A percentile compares a stretch with the other conserved stretches of the same genome.
Evolutionary conservation across 768 basidiomycete species (phyloP).

Genomic region (Serpula lacrymans): DNA sequence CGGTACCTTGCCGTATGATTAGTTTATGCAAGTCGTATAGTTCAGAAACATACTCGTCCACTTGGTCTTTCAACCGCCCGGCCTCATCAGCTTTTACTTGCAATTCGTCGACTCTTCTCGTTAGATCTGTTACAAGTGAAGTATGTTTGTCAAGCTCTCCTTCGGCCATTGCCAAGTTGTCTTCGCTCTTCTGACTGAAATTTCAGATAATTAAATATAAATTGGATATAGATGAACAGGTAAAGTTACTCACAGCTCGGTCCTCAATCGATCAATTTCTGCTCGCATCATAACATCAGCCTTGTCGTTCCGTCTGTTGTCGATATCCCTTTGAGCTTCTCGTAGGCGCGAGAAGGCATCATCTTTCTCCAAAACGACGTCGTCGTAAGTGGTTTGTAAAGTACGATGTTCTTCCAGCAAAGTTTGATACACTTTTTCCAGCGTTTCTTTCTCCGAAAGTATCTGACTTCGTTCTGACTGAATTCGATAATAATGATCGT

Average conservation of each 20-base stretch:
- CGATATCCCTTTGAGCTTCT: constrained; percentile 56
- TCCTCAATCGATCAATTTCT: constrained; percentile 78
- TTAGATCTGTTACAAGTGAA: constrained; percentile 63
- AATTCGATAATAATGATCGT: constrained; percentile 85
- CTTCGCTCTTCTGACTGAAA: constrained; percentile 88
- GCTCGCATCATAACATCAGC: constrained; percentile 72
- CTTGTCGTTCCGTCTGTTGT: constrained; percentile 62
- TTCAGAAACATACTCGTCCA: constrained; percentile 70
- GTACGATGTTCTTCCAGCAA: constrained; percentile 73
- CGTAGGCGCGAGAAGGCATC: constrained; percentile 65
- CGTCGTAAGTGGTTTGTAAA: constrained; percentile 76
- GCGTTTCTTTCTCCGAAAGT: constrained; percentile 78
- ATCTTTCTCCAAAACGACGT: constrained; percentile 72
- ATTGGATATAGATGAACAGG: background rate
- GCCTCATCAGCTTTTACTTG: constrained; percentile 76
- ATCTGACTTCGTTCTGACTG: constrained; percentile 79
- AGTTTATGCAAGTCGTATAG: background rate
- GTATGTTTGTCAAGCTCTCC: constrained; percentile 81
- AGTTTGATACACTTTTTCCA: constrained; percentile 76
- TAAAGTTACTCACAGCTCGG: constrained; percentile 70
- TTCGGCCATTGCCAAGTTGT: constrained; percentile 80
- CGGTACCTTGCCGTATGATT: constrained; percentile 56
- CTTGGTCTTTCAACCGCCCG: constrained; percentile 80
- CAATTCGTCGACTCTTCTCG: constrained; percentile 77
- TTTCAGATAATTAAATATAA: constrained; percentile 30